Percentiles rank a stretch among this genome's conserved stretches.
Evolutionary conservation across 768 basidiomycete species (phyloP).

Genomic region (Pleurotus salmoneostramineus): DNA sequence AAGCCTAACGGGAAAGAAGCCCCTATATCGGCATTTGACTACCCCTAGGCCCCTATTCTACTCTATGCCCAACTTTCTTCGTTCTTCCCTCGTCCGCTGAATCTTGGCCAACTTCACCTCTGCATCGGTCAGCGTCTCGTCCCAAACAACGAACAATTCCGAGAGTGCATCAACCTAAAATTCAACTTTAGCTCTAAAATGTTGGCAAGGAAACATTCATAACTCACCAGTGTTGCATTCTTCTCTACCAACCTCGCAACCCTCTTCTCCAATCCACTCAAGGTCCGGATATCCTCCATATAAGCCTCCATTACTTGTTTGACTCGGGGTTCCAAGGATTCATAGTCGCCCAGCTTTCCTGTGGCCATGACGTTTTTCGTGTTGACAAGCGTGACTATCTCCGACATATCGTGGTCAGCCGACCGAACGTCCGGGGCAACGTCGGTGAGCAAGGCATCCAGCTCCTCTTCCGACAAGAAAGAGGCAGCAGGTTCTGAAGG

Average conservation of each 20-base stretch:
- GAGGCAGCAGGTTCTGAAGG: conserved; percentile 42
- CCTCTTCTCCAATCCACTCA: conserved; percentile 58
- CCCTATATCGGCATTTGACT: neutral
- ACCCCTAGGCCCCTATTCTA: conserved; percentile 12
- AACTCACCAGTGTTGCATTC: conserved; percentile 66
- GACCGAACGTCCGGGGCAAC: conserved; percentile 84
- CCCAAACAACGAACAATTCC: conserved; percentile 83
- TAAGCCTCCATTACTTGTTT: conserved; percentile 52
- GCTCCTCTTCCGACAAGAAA: conserved; percentile 62
- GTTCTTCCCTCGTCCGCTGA: conserved; percentile 60
- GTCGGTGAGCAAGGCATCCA: conserved; percentile 68
- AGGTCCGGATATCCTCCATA: conserved; percentile 54
- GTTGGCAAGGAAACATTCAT: neutral
- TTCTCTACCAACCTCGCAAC: conserved; percentile 62
- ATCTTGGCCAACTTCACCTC: conserved; percentile 55
- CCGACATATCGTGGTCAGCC: conserved; percentile 78
- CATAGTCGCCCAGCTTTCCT: conserved; percentile 68
- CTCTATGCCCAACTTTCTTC: conserved; percentile 58
- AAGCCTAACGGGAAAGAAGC: too few species aligned
- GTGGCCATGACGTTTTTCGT: conserved; percentile 69
- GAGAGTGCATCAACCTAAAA: conserved; percentile 74
- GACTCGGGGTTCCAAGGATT: conserved; percentile 67
- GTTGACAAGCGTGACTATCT: conserved; percentile 62
- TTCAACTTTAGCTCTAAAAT: neutral
- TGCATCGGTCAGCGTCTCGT: conserved; percentile 66